Evolutionary conservation across 139 green algal genomes (phyloP).

Genomic region (Coelastrella sp.): DNA sequence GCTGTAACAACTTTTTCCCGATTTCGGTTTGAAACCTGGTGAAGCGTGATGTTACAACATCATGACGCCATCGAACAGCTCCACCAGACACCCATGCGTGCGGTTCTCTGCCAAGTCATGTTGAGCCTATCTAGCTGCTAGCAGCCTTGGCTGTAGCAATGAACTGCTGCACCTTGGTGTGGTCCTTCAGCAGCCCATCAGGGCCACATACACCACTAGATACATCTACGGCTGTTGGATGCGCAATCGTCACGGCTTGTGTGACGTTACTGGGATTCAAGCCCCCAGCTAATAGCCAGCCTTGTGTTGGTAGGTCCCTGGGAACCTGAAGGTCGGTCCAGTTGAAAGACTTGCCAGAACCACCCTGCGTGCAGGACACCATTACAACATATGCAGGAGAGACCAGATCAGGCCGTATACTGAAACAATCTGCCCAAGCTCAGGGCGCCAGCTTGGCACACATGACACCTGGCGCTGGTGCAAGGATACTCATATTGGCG

Average conservation of each 20-base stretch:
- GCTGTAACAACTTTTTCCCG: no score
- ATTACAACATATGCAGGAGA: background rate
- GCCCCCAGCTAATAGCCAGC: constrained; percentile 88
- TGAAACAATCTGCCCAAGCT: no score
- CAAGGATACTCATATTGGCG: no score
- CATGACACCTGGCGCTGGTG: no score
- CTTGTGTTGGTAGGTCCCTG: constrained; percentile 44
- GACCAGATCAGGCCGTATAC: background rate
- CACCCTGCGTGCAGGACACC: constrained; percentile 61
- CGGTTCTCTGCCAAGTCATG: background rate
- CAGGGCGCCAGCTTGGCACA: no score
- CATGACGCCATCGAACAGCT: no score
- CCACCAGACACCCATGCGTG: no score
- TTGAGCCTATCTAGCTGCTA: background rate
- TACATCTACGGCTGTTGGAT: constrained; percentile 84
- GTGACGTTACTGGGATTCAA: constrained; percentile 81
- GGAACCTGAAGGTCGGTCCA: constrained; percentile 68
- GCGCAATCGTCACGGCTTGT: constrained; percentile 65
- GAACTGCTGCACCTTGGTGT: constrained; percentile 56
- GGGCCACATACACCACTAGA: constrained; percentile 83
- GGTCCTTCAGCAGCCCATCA: constrained; percentile 71
- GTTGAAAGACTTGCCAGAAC: constrained; percentile 76
- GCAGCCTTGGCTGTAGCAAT: constrained; percentile 42
- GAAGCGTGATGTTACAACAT: no score
- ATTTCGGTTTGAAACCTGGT: no score